phyloP scores from a whole-genome alignment of 805 yeast genomes.

The Saturnispora gosingensis region DNA sequence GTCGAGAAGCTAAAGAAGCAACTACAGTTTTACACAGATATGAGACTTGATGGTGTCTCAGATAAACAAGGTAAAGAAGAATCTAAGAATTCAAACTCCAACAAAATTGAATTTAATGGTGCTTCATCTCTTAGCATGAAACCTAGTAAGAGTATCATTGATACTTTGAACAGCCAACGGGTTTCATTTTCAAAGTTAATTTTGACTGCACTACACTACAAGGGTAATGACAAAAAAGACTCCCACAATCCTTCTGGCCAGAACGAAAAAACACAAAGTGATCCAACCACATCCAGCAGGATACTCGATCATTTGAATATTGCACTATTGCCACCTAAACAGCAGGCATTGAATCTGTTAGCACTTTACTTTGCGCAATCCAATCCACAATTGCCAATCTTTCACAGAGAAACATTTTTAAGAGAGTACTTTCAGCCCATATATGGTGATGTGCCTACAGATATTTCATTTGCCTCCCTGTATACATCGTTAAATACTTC shows the following conservation, averaged over 20 bases:
- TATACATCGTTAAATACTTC: slow-evolving; percentile 37
- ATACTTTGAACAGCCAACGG: slow-evolving; percentile 24
- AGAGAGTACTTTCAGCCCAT: slow-evolving; percentile 62
- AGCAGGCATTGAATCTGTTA: slow-evolving; percentile 56
- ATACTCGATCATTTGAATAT: slow-evolving; percentile 20
- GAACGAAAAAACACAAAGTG: slow-evolving; percentile 3
- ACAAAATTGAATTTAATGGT: neutral
- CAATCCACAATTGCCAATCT: slow-evolving; percentile 73
- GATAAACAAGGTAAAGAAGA: neutral
- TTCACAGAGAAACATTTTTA: slow-evolving; percentile 74
- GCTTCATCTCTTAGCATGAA: neutral
- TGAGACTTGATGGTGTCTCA: neutral
- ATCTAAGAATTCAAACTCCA: neutral
- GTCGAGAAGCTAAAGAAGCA: slow-evolving; percentile 46
- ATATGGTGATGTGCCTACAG: slow-evolving; percentile 56
- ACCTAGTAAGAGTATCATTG: neutral
- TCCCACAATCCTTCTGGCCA: neutral
- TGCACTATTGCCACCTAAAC: slow-evolving; percentile 58
- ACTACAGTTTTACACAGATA: slow-evolving; percentile 22
- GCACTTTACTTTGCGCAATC: slow-evolving; percentile 66
- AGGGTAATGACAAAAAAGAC: slow-evolving; percentile 8
- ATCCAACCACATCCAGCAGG: slow-evolving; percentile 8
- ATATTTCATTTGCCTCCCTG: slow-evolving; percentile 49
- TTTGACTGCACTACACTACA: slow-evolving; percentile 66
- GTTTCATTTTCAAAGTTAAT: slow-evolving; percentile 70